Percentiles rank a stretch among this genome's conserved stretches.
Evolutionary conservation across 176 grass and related monocot species (phyloP).

Genomic region (Bromus sterilis): DNA sequence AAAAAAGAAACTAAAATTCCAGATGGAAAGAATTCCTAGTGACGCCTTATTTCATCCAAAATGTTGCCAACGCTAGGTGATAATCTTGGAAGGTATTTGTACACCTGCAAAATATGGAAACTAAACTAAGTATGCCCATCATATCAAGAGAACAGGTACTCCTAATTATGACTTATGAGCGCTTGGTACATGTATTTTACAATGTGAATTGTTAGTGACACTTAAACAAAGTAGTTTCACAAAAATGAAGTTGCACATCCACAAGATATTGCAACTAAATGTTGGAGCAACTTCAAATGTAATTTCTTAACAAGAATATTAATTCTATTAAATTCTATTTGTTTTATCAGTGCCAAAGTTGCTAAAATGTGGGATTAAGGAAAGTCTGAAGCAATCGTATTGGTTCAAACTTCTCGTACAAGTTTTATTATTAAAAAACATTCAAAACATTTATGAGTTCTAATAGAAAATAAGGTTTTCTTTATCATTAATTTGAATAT

Average conservation of each 20-base stretch:
- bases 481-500: neutral
- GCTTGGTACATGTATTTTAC: neutral
- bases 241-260: neutral
- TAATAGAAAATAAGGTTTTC: neutral
- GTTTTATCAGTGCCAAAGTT: neutral
- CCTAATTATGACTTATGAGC: neutral
- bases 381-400: neutral
- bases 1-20: slow-evolving; percentile 9
- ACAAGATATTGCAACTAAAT: neutral
- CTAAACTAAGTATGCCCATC: neutral
- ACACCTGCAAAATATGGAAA: slow-evolving; percentile 55
- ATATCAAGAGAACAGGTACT: neutral
- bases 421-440: neutral
- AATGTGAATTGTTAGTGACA: neutral
- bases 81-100: slow-evolving; percentile 91
- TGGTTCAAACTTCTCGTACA: neutral
- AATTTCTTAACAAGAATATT: neutral
- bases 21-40: slow-evolving; percentile 38
- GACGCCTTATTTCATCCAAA: slow-evolving; percentile 64
- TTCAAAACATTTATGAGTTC: neutral
- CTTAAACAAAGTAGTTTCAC: neutral
- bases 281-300: neutral
- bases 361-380: neutral
- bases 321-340: neutral
- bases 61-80: slow-evolving; percentile 78